These are phyloP conservation scores for Chloromonas sp. DNA, from an alignment of 163 green algal genomes.

Conservation along the genomic window DNA sequence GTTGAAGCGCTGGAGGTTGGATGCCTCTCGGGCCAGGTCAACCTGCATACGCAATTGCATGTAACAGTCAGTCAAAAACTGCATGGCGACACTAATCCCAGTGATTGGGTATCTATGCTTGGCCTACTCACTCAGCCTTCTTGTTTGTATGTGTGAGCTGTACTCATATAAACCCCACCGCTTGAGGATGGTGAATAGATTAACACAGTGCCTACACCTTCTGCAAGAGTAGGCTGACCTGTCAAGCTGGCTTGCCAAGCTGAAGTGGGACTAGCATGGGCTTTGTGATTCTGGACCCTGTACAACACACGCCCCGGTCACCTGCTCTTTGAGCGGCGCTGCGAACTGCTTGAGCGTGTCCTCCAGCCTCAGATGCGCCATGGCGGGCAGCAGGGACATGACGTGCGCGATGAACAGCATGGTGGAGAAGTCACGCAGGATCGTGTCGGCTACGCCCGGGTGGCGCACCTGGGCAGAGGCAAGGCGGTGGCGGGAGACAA, in stretches of 20 bases:
- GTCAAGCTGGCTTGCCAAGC: too few species aligned
- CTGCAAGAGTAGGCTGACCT: too few species aligned
- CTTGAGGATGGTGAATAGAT: too few species aligned
- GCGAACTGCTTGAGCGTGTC: slow-evolving; percentile 93
- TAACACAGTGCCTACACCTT: too few species aligned
- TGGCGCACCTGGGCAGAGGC: slow-evolving; percentile 48
- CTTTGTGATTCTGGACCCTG: too few species aligned
- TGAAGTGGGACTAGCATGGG: too few species aligned
- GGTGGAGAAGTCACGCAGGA: slow-evolving; percentile 79
- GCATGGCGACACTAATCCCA: background rate
- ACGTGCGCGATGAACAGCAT: slow-evolving; percentile 72
- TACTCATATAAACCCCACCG: background rate
- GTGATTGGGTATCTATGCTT: too few species aligned
- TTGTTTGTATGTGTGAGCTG: background rate
- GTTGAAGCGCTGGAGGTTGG: slow-evolving; percentile 84
- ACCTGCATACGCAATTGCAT: slow-evolving; percentile 53
- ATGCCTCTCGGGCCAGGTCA: slow-evolving; percentile 83
- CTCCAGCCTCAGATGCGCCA: slow-evolving; percentile 75
- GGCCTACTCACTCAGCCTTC: too few species aligned
- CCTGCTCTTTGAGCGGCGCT: slow-evolving; percentile 77
- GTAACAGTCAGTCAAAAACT: background rate
- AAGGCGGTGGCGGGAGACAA: background rate
- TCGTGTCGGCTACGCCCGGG: slow-evolving; percentile 68
- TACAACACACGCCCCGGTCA: slow-evolving; percentile 5
- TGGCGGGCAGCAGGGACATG: slow-evolving; percentile 34